Conservation (phyloP, 2,329 filamentous ascomycete species). For the Metarhizium sp. region DNA sequence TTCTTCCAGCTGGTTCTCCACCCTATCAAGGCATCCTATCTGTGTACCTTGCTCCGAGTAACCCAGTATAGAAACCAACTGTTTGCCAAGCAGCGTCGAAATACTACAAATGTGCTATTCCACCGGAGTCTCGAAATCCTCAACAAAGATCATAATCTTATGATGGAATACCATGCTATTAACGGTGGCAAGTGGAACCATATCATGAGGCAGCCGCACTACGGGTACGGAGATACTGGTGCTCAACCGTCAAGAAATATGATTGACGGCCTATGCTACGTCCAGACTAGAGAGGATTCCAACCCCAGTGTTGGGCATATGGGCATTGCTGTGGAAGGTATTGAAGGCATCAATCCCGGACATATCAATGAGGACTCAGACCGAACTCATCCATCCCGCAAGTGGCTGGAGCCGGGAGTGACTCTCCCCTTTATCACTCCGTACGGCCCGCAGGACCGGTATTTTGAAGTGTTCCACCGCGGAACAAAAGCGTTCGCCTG, state of each 20-base stretch:
- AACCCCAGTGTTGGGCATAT: slow-evolving; percentile 33
- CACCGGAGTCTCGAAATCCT: slow-evolving; percentile 39
- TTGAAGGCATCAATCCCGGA: slow-evolving; percentile 23
- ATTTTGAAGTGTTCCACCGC: slow-evolving; percentile 26
- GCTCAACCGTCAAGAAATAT: slow-evolving; percentile 41
- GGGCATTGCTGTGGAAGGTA: slow-evolving; percentile 22
- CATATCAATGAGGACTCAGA: slow-evolving; percentile 44
- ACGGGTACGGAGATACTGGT: slow-evolving; percentile 28
- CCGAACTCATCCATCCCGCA: slow-evolving; percentile 32
- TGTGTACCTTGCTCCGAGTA: slow-evolving; percentile 39
- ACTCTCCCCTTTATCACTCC: slow-evolving; percentile 22
- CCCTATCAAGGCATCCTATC: slow-evolving; percentile 47
- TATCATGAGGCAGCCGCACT: slow-evolving; percentile 41
- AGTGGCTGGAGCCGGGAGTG: slow-evolving; percentile 19
- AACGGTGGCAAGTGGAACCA: slow-evolving; percentile 46
- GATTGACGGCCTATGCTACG: slow-evolving; percentile 42
- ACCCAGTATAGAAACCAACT: slow-evolving; percentile 39
- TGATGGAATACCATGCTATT: slow-evolving; percentile 40
- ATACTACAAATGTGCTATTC: slow-evolving; percentile 41
- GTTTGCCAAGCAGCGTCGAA: slow-evolving; percentile 46
- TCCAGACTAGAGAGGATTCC: slow-evolving; percentile 38
- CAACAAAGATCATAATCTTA: slow-evolving; percentile 39
- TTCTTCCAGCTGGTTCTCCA: slow-evolving; percentile 55
- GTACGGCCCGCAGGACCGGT: slow-evolving; percentile 19
- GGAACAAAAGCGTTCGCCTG: slow-evolving; percentile 21